Evolutionary conservation across 768 basidiomycete species (phyloP).

Genomic region (Calocybe indica): DNA sequence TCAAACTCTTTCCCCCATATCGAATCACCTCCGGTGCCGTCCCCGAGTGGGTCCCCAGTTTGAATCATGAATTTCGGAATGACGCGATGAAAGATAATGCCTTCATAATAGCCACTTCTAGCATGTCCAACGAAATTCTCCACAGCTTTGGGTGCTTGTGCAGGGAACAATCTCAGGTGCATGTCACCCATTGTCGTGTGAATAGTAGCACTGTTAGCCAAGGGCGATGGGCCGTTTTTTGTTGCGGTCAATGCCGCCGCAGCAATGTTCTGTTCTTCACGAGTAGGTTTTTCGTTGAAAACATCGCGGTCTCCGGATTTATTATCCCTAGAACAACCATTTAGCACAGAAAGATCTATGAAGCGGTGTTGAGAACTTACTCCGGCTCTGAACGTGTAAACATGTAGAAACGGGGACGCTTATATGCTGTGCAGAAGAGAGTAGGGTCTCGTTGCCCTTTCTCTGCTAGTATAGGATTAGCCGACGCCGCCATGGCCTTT

Average conservation of each 20-base stretch:
- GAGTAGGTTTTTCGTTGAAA: slow-evolving; percentile 96
- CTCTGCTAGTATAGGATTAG: slow-evolving; percentile 89
- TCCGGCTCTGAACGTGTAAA: slow-evolving; percentile 90
- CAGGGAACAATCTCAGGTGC: slow-evolving; percentile 81
- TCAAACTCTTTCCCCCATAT: slow-evolving; percentile 91
- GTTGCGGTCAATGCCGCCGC: slow-evolving; percentile 44
- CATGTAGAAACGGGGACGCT: slow-evolving; percentile 89
- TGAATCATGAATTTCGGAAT: slow-evolving; percentile 99
- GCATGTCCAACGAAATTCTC: slow-evolving; percentile 97
- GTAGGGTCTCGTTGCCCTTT: slow-evolving; percentile 85
- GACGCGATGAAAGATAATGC: slow-evolving; percentile 92
- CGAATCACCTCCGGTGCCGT: slow-evolving; percentile 87
- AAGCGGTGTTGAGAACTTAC: slow-evolving; percentile 36
- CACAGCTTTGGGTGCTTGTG: slow-evolving; percentile 89
- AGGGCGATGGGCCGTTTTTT: slow-evolving; percentile 54
- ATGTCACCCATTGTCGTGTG: slow-evolving; percentile 97
- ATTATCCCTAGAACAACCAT: slow-evolving; percentile 50
- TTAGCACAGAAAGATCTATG: background rate
- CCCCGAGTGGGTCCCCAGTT: slow-evolving; percentile 92
- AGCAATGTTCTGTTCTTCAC: slow-evolving; percentile 91
- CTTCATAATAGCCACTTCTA: slow-evolving; percentile 86
- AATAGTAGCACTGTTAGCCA: slow-evolving; percentile 80
- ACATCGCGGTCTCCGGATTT: slow-evolving; percentile 91
- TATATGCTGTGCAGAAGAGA: slow-evolving; percentile 89
- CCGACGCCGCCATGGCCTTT: slow-evolving; percentile 91